Conservation (phyloP, 2,329 filamentous ascomycete genomes). For the Talaromyces verruculosus region DNA sequence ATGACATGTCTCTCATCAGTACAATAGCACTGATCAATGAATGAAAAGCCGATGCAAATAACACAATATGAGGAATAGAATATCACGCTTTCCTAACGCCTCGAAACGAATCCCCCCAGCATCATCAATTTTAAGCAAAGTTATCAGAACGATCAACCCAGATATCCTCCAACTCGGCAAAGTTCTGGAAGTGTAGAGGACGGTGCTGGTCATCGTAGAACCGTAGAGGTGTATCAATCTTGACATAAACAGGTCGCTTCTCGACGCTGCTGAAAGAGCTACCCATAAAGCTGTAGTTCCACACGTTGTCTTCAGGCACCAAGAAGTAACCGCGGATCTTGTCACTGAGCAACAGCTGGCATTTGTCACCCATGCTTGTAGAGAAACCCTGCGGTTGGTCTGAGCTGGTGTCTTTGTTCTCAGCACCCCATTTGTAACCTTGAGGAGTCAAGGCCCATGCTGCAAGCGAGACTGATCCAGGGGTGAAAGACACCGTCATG, state of each 20-base stretch:
- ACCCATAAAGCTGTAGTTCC: constrained; percentile 99
- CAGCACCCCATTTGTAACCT: constrained; percentile 94
- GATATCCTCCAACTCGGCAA: constrained; percentile 94
- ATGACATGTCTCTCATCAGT: constrained; percentile 8
- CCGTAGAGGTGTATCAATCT: constrained; percentile 83
- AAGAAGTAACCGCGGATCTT: constrained; percentile 95
- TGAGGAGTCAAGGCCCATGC: constrained; percentile 90
- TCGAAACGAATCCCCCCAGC: constrained; percentile 1
- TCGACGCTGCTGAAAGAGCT: constrained; percentile 81
- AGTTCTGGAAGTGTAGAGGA: constrained; percentile 94
- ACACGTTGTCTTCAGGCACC: constrained; percentile 82
- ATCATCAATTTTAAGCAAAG: constrained; percentile 67
- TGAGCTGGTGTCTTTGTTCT: constrained; percentile 89
- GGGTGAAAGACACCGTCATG: constrained; percentile 94
- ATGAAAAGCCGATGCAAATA: constrained; percentile 7
- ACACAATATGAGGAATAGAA: constrained; percentile 9
- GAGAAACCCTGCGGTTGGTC: constrained; percentile 94
- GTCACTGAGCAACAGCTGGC: constrained; percentile 87
- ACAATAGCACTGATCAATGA: neutral
- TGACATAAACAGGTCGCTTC: constrained; percentile 87
- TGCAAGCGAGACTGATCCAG: constrained; percentile 89
- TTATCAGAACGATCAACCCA: constrained; percentile 92
- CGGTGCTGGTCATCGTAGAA: constrained; percentile 94
- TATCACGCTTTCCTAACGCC: constrained; percentile 6
- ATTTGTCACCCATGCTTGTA: constrained; percentile 90